Evolutionary conservation across 2,329 filamentous ascomycete species (phyloP).

Genomic region (Acrocalymma vagum): DNA sequence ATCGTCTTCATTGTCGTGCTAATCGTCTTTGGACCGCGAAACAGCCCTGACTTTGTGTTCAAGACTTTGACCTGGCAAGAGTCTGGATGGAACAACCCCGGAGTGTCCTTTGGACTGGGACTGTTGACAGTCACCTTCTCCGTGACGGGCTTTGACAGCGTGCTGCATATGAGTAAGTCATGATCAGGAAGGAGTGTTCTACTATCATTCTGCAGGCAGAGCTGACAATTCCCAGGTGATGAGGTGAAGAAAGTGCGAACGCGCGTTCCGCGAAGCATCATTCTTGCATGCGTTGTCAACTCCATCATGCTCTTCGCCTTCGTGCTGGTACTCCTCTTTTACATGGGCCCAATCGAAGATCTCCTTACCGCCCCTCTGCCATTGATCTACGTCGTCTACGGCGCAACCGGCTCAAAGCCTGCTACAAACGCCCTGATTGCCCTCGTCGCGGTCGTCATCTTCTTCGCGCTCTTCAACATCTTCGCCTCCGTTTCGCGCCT

Average conservation of each 20-base stretch:
- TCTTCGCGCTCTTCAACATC: slow-evolving; percentile 51
- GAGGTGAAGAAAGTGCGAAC: slow-evolving; percentile 52
- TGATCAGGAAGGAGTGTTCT: neutral
- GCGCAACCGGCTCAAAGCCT: slow-evolving; percentile 49
- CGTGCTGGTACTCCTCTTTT: slow-evolving; percentile 55
- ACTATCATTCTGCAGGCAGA: neutral
- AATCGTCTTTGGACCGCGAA: slow-evolving; percentile 50
- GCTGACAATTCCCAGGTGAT: slow-evolving; percentile 26
- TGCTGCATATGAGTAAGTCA: slow-evolving; percentile 50
- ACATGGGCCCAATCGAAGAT: slow-evolving; percentile 49
- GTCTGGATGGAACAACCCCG: slow-evolving; percentile 52
- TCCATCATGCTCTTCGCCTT: slow-evolving; percentile 54
- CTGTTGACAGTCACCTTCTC: slow-evolving; percentile 42
- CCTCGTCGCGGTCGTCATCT: slow-evolving; percentile 48
- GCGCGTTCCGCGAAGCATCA: slow-evolving; percentile 50
- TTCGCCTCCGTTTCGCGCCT: slow-evolving; percentile 59
- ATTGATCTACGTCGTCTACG: slow-evolving; percentile 51
- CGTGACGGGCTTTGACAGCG: slow-evolving; percentile 56
- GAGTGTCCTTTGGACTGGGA: slow-evolving; percentile 53
- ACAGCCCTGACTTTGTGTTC: slow-evolving; percentile 53
- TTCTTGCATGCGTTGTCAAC: slow-evolving; percentile 50
- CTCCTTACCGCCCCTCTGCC: slow-evolving; percentile 26
- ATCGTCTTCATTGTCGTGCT: slow-evolving; percentile 58
- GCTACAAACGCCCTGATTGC: slow-evolving; percentile 53
- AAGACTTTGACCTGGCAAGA: slow-evolving; percentile 52